Evolutionary conservation across 352 stramenopile genomes (phyloP), one percentile per base, ranked within the genome.

Genomic region (Globisporangium mamillatum): DNA sequence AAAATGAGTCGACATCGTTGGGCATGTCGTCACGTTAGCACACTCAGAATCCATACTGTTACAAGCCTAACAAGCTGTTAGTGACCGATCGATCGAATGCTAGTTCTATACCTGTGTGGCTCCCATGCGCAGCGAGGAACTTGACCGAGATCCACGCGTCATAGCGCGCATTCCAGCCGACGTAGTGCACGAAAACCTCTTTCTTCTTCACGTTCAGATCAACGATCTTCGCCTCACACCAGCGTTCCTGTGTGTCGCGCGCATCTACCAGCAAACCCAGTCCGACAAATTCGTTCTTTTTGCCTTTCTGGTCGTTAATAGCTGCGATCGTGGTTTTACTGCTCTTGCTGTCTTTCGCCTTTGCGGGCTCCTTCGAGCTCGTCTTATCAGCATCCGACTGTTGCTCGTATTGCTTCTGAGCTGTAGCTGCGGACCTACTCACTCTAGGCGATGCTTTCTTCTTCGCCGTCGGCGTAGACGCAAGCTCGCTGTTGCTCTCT

Each of bases 121-220:
- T 86, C 1, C 82, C 84, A 41, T 93, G 86, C 6, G 82, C 77
- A 3, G 75, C 74, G 41, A 90, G 66, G 3, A 74, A 75, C n/a
- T 82, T 69, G 7, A 73, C 60, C 12, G 68, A 24, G 10, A 91
- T 67, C 86, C 86, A 93, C 56, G 74, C 76, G 59, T 93, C 86
- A 62, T 89, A 89, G 9, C 86, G 78, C 2, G 83, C 60, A 68
- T 93, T 93, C 83, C 83, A 93, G 52, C 86, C 83, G 61, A 93
- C 85, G 68, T 90, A 92, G 60, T 93, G 86, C 53, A 92, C 77
- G 29, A 81, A 90, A 24, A 87, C 63, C 14, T 73, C 58, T 25
- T 77, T 59, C 29, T 77, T 71, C 0, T 66, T 48, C 10, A 63
- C 57, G 60, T 91, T 70, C 32, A 91, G 52, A 16, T 82, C 68